Base-by-base conservation (phyloP, 2,329 filamentous ascomycete genomes). In the Verticillium alfalfae region DNA sequence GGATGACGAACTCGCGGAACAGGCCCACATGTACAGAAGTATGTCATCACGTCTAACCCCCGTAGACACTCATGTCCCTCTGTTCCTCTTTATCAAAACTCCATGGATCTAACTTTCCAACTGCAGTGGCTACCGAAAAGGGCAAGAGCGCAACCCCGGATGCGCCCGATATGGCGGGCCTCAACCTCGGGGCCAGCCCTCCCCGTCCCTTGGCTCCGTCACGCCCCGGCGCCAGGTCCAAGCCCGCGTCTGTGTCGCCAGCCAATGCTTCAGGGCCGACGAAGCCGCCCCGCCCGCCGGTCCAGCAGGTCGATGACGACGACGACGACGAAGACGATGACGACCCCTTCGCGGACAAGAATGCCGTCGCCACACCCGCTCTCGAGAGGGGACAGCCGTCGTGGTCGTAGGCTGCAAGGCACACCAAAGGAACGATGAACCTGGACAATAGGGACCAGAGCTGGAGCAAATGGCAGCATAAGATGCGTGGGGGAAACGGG, bases 261-360 rank as follows among this genome's bases (percentile, higher is more conserved):
- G 26, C 66, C 62, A 39, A 75, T 72, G 64, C 76, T 67, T 22
- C 69, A 73, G n/a, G 76, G 75, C 66, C 77, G 72, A 39, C 67
- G 73, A 39, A 74, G 15, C 76, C 76, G 63, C 76, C 74, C 31
- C 66, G 74, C 18, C 68, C 63, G 64, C 70, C 71, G 49, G 59
- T 62, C 69, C 57, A 76, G 71, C 66, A 73, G 74, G 39, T 76
- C 16, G 83, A 81, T n/a, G 83, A 81, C 16, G 84, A 87, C 13
- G 81, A 87, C 13, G 81, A 81, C 2, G 88, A 90, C 8, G 88
- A 90, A n/a, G 89, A 92, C 54, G 90, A 93, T n/a, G 84, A 95
- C 65, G 86, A 96, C 70, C 93, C 93, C 0, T 97, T 97, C 73
- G 91, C 90, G 4, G 92, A 97, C 72, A 85, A 84, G 52, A 93